Percentiles rank a stretch among this genome's conserved stretches.
These are phyloP conservation scores for Neonectria magnoliae DNA, from an alignment of 2,329 filamentous ascomycete species.

Conservation along the genomic window DNA sequence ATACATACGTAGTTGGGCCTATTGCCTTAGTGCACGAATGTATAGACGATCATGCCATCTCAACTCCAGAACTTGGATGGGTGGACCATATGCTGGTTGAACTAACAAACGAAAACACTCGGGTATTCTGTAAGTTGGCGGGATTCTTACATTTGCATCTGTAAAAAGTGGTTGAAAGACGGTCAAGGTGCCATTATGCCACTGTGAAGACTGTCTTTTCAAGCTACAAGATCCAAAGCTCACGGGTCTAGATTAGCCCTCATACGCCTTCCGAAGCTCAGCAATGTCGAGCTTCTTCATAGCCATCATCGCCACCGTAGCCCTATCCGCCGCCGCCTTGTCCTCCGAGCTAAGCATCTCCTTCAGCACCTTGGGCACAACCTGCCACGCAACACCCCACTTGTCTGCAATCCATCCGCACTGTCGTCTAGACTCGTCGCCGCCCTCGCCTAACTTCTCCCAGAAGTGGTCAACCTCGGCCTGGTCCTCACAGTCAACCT, in stretches of 20 bases:
- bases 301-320: conserved; percentile 50
- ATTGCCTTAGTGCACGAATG: no score
- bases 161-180: no score
- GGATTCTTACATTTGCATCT: no score
- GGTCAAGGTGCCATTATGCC: no score
- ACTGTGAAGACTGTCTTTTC: background rate
- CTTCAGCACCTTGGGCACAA: conserved; percentile 52
- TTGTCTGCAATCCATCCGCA: conserved; percentile 59
- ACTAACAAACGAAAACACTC: no score
- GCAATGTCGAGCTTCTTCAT: conserved; percentile 57
- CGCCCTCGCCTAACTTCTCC: conserved; percentile 53
- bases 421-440: conserved; percentile 48
- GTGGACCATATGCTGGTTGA: no score
- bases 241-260: conserved; percentile 11
- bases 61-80: no score
- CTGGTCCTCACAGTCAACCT: conserved; percentile 57
- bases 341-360: conserved; percentile 49
- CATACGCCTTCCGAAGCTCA: conserved; percentile 48
- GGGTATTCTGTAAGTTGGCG: no score
- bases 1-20: no score
- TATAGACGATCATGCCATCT: no score
- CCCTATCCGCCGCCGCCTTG: conserved; percentile 45
- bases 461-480: conserved; percentile 60
- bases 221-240: no score
- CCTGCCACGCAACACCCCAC: conserved; percentile 59